Base-by-base conservation (phyloP, 805 yeast genomes). In the Pichia exigua region DNA sequence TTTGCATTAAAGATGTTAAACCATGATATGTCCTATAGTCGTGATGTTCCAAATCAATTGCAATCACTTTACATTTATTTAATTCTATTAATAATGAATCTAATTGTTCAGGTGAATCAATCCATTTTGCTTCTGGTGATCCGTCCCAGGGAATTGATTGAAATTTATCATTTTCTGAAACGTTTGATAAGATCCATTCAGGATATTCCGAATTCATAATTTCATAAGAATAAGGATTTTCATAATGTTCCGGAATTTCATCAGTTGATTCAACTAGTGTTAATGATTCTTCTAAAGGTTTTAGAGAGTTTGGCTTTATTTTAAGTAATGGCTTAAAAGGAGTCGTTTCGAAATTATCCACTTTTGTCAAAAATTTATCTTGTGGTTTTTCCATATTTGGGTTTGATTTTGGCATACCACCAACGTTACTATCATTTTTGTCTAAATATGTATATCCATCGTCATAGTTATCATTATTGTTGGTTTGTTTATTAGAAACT, bases 1-100 rank as follows among this genome's bases (percentile, higher is more conserved):
- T 84, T 69, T 94, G 99, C 96, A 94, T 89, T 44, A 94, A 71
- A 65, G 91, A 90, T 1, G 90, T 94, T 42, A 94, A 71, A 42
- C 99, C 99, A 61, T 85, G 83, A 60, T 88, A 94, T 0, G 97
- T 76, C 65, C 97, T 77, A 65, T 78, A 85, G 63, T 91, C 97
- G 64, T 94, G 99, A 67, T 94, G 99, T 64, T 94, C 99, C 54
- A 94, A 77, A 74, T 94, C 99, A 17, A 94, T 85, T 2, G 98
- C 99, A 41, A 94, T 78, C 51, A 81, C 95, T 2, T 73, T 68
- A 51, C 75, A 73, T 4, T 65, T 62, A 48, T 66, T 64, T 44
- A 94, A 71, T 8, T 74, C 77, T 1, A 68, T 63, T 1, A 88
- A 57, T 85, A 94, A 78, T 7, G 63, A 66, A 1, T 69, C 60